Evolutionary conservation across 345 rosid species (phyloP).

Genomic region (Hibiscus trionum): DNA sequence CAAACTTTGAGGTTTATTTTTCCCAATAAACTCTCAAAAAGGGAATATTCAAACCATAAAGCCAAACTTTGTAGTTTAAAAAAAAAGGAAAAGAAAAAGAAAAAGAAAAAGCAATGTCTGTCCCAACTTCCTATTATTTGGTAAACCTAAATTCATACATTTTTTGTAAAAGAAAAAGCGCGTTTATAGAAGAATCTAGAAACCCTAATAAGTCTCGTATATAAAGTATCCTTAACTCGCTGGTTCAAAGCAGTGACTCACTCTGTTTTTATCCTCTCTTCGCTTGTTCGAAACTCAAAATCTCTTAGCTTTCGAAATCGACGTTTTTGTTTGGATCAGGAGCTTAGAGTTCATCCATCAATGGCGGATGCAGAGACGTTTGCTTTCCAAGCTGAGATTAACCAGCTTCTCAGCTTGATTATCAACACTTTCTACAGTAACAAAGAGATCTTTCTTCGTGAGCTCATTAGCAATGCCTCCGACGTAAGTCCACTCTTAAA

Average conservation of each 20-base stretch:
- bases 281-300: no score
- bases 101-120: no score
- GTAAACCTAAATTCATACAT: no score
- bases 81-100: no score
- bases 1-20: no score
- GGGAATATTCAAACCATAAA: no score
- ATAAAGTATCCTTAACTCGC: background rate
- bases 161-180: no score
- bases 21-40: no score
- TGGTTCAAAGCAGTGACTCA: no score
- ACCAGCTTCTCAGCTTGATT: slow-evolving; percentile 66
- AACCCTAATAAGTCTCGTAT: slow-evolving; percentile 27
- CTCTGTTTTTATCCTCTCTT: background rate
- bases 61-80: no score
- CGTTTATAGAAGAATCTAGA: background rate
- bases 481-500: slow-evolving; percentile 34
- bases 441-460: slow-evolving; percentile 92
- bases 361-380: slow-evolving; percentile 65
- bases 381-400: slow-evolving; percentile 85
- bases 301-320: background rate
- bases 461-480: slow-evolving; percentile 64
- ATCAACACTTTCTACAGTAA: slow-evolving; percentile 79
- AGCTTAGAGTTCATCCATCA: background rate
- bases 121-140: no score
- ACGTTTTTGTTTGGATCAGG: background rate